Evolutionary conservation across 169 alveolate species (phyloP).

Genomic region (Plasmodium gaboni): DNA sequence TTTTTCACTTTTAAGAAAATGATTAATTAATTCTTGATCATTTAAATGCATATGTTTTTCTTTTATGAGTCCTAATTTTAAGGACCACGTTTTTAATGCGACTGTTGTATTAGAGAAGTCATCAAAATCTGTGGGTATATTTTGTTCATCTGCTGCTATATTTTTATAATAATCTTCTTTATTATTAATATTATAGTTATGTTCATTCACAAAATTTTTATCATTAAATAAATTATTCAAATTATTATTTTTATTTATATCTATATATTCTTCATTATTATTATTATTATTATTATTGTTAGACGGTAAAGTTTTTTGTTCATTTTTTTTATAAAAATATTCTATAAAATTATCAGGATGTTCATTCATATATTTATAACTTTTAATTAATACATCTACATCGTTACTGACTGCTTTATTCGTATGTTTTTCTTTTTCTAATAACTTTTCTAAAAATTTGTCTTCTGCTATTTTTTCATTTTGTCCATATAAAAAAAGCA

Average conservation of each 20-base stretch:
- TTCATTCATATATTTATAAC: conserved; percentile 32
- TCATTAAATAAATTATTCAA: background rate
- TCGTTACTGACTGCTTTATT: conserved; percentile 50
- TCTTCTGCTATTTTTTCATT: conserved; percentile 19
- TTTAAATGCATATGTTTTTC: conserved; percentile 39
- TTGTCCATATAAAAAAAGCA: conserved; percentile 35
- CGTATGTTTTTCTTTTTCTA: conserved; percentile 23
- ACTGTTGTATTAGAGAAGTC: conserved; percentile 3
- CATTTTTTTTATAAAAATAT: conserved; percentile 9
- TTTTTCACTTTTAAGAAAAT: conserved; percentile 29
- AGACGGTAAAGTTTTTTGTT: background rate
- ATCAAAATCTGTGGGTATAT: too few species aligned
- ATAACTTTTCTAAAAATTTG: conserved; percentile 39
- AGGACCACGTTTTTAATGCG: conserved; percentile 24
- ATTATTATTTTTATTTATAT: background rate
- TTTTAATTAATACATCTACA: conserved; percentile 27
- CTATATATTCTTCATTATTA: background rate
- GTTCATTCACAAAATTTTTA: background rate
- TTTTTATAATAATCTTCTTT: background rate
- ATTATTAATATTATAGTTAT: background rate
- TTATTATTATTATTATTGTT: background rate
- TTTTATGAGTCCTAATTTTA: conserved; percentile 44
- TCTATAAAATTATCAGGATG: conserved; percentile 41
- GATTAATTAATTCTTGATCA: conserved; percentile 35
- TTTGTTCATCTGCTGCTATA: too few species aligned